Conservation (phyloP, 2,329 filamentous ascomycete species). For the Pseudonectria foliicola region DNA sequence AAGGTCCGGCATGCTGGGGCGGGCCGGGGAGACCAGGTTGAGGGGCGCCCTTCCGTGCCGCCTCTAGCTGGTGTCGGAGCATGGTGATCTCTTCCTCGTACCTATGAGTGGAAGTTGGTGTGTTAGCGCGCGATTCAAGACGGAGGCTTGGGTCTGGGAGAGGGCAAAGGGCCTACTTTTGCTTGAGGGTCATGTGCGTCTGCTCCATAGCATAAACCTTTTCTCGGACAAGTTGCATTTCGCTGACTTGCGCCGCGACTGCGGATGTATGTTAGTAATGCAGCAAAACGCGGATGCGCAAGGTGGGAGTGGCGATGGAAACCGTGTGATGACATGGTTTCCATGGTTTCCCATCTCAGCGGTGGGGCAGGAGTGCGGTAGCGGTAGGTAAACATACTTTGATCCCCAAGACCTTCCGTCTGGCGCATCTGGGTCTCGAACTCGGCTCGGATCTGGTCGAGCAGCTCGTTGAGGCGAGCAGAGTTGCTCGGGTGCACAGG, state of each 20-base stretch:
- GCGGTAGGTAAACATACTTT: conserved; percentile 59
- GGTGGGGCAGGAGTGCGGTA: conserved; percentile 2
- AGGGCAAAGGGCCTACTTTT: conserved; percentile 59
- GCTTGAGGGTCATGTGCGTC: conserved; percentile 78
- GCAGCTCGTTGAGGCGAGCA: conserved; percentile 76
- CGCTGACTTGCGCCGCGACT: conserved; percentile 88
- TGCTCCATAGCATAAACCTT: conserved; percentile 94
- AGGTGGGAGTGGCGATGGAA: neutral
- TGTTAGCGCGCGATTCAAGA: neutral
- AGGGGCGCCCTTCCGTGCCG: conserved; percentile 57
- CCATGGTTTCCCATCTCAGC: neutral
- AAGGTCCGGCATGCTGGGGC: conserved; percentile 68
- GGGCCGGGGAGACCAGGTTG: conserved; percentile 57
- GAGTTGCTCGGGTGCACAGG: conserved; percentile 52
- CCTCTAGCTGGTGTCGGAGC: conserved; percentile 80
- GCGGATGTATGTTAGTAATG: conserved; percentile 22
- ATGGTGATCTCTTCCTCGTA: conserved; percentile 88
- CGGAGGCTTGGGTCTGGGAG: too few species aligned
- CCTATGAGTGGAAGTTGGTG: conserved; percentile 39
- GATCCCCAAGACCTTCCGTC: conserved; percentile 83
- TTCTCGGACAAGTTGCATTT: conserved; percentile 88
- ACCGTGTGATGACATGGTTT: neutral
- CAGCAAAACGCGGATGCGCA: conserved; percentile 2
- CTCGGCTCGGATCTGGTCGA: conserved; percentile 85
- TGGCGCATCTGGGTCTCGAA: conserved; percentile 80